Percentiles rank a stretch among this genome's conserved stretches.
Evolutionary conservation across 2,329 filamentous ascomycete genomes (phyloP).

Genomic region (Thyridium curvatum): DNA sequence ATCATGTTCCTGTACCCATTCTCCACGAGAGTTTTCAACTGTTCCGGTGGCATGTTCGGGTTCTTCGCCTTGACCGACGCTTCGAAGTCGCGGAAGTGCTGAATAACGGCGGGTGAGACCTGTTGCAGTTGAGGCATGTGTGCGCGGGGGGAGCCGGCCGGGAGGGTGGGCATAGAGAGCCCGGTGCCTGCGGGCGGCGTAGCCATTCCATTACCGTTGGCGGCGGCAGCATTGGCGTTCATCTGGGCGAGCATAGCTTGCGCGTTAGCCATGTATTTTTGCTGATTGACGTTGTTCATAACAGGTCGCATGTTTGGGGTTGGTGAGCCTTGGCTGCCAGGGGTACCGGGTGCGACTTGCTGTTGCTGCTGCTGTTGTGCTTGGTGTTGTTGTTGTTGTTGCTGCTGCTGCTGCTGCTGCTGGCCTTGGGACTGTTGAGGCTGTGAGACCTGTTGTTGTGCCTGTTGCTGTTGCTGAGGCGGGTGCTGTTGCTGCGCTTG

Average conservation of each 20-base stretch:
- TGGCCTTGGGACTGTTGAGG: conserved; percentile 27
- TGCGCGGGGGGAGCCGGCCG: conserved; percentile 38
- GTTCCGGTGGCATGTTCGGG: conserved; percentile 42
- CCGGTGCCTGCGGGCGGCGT: conserved; percentile 34
- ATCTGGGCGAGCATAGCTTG: conserved; percentile 48
- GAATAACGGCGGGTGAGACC: conserved; percentile 38
- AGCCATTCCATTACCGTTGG: conserved; percentile 34
- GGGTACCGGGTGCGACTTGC: conserved; percentile 10
- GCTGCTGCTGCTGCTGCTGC: conserved; percentile 23
- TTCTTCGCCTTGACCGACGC: conserved; percentile 44
- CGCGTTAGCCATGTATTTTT: conserved; percentile 44
- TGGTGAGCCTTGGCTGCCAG: conserved; percentile 23
- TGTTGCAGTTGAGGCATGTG: conserved; percentile 32
- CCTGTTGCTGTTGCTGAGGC: conserved; percentile 16
- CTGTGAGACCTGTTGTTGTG: conserved; percentile 29
- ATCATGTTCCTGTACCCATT: conserved; percentile 42
- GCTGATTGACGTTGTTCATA: conserved; percentile 40
- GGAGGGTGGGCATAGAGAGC: conserved; percentile 38
- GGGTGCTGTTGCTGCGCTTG: conserved; percentile 14
- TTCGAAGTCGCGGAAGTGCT: conserved; percentile 46
- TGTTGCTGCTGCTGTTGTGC: conserved; percentile 20
- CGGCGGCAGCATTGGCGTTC: conserved; percentile 18
- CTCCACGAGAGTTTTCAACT: conserved; percentile 43
- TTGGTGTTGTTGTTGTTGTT: conserved; percentile 30
- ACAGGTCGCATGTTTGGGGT: conserved; percentile 24